Evolutionary conservation across 2,329 filamentous ascomycete species (phyloP).

Genomic region (Neonectria punicea): DNA sequence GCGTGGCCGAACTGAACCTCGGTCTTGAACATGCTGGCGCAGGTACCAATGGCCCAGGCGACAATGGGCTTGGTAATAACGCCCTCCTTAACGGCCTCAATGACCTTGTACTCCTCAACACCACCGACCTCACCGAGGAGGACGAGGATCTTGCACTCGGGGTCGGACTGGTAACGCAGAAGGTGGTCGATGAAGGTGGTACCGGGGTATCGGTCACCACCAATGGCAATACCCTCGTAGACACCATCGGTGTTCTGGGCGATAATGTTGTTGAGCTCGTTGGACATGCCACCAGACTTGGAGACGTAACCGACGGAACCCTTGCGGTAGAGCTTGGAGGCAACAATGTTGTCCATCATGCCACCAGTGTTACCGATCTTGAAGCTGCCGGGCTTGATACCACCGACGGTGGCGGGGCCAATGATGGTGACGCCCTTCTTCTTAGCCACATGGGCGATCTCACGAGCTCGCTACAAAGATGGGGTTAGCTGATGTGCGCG

Average conservation of each 20-base stretch:
- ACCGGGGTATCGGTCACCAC: slow-evolving; percentile 97
- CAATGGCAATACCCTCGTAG: slow-evolving; percentile 98
- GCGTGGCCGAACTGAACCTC: slow-evolving; percentile 99
- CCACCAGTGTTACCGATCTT: slow-evolving; percentile 99
- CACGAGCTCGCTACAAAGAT: slow-evolving; percentile 81
- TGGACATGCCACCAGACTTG: slow-evolving; percentile 99
- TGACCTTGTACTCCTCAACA: slow-evolving; percentile 99
- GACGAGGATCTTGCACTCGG: slow-evolving; percentile 96
- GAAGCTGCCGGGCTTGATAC: slow-evolving; percentile 99
- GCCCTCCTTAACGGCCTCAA: slow-evolving; percentile 95
- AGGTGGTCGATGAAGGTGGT: slow-evolving; percentile 99
- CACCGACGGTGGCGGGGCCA: slow-evolving; percentile 96
- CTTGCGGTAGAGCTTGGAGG: slow-evolving; percentile 99
- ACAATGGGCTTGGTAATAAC: slow-evolving; percentile 98
- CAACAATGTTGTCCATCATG: slow-evolving; percentile 99
- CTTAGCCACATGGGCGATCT: slow-evolving; percentile 95
- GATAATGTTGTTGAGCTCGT: slow-evolving; percentile 99
- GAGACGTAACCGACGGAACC: slow-evolving; percentile 99
- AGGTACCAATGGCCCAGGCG: slow-evolving; percentile 99
- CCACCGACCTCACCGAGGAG: slow-evolving; percentile 98
- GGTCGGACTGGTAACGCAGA: slow-evolving; percentile 94
- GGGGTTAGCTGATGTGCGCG: slow-evolving; percentile 24
- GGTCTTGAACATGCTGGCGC: slow-evolving; percentile 99
- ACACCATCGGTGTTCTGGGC: slow-evolving; percentile 96
- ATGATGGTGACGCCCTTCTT: slow-evolving; percentile 99